phyloP scores from a whole-genome alignment of 2,329 filamentous ascomycete genomes.

The Aureobasidium melanogenum region DNA sequence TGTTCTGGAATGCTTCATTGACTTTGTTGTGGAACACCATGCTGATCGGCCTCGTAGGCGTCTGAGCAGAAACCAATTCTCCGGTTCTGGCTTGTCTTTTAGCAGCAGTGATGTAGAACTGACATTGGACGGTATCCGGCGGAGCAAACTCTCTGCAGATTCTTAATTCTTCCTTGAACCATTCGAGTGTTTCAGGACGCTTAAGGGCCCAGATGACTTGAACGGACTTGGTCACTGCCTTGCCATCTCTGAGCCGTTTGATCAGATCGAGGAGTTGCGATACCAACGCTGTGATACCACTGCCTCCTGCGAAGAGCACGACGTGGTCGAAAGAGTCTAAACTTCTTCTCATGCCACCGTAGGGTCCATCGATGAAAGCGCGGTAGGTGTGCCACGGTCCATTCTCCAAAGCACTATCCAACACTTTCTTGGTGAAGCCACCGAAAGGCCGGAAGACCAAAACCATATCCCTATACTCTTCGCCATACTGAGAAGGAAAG shows the following conservation, averaged over 20 bases:
- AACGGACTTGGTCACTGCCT: slow-evolving; percentile 83
- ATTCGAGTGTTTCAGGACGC: slow-evolving; percentile 86
- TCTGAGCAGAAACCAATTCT: slow-evolving; percentile 41
- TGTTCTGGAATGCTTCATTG: slow-evolving; percentile 77
- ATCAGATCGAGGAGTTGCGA: slow-evolving; percentile 89
- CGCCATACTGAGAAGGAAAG: slow-evolving; percentile 84
- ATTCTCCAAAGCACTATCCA: slow-evolving; percentile 74
- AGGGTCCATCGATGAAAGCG: slow-evolving; percentile 87
- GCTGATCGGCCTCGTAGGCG: slow-evolving; percentile 53
- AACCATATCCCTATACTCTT: slow-evolving; percentile 78
- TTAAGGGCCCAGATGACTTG: slow-evolving; percentile 93
- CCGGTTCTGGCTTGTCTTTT: slow-evolving; percentile 47
- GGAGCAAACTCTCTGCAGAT: slow-evolving; percentile 88
- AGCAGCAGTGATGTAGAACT: slow-evolving; percentile 85
- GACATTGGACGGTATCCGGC: slow-evolving; percentile 79
- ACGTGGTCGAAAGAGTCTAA: slow-evolving; percentile 90
- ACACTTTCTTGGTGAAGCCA: slow-evolving; percentile 78
- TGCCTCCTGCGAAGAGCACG: slow-evolving; percentile 86
- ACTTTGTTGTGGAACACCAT: slow-evolving; percentile 76
- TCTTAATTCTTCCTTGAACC: slow-evolving; percentile 90
- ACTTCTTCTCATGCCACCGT: slow-evolving; percentile 86
- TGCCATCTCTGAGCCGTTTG: slow-evolving; percentile 90
- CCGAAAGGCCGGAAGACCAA: slow-evolving; percentile 86
- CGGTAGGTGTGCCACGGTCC: slow-evolving; percentile 87
- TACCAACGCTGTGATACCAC: slow-evolving; percentile 86